These are phyloP conservation scores for Scheffersomyces coipomensis DNA, from an alignment of 805 yeast genomes.

Conservation along the genomic window DNA sequence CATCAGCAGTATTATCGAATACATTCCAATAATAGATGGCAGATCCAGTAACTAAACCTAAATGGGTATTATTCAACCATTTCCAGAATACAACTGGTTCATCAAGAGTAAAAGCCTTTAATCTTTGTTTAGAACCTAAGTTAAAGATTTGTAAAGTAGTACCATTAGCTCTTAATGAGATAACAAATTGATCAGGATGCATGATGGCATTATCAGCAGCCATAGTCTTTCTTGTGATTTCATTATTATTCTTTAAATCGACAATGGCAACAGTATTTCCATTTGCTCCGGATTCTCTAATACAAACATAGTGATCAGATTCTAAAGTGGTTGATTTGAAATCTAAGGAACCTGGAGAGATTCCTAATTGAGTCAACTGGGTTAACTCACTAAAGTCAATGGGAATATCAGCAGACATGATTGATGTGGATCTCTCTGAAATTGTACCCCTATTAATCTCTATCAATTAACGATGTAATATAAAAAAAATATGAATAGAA, in stretches of 20 bases:
- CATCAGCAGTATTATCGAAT: conserved; percentile 71
- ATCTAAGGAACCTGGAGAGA: conserved; percentile 80
- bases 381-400: conserved; percentile 95
- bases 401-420: conserved; percentile 65
- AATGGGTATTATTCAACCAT: conserved; percentile 72
- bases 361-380: conserved; percentile 83
- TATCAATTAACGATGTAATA: not conserved
- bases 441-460: not conserved
- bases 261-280: conserved; percentile 94
- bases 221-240: conserved; percentile 87
- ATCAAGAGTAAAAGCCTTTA: conserved; percentile 80
- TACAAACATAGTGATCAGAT: conserved; percentile 86
- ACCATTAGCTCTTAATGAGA: conserved; percentile 93
- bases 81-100: conserved; percentile 95
- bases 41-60: conserved; percentile 83
- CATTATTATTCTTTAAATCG: conserved; percentile 75
- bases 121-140: conserved; percentile 79
- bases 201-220: conserved; percentile 96
- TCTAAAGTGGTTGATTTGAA: conserved; percentile 94
- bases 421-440: not conserved
- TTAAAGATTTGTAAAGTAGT: conserved; percentile 94
- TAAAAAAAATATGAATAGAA: not conserved
- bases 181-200: conserved; percentile 88
- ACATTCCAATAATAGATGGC: conserved; percentile 79
- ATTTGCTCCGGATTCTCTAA: conserved; percentile 58